These are phyloP conservation scores for Amylostereum areolatum DNA, from an alignment of 1,284 basidiomycete genomes.

Conservation along the genomic window DNA sequence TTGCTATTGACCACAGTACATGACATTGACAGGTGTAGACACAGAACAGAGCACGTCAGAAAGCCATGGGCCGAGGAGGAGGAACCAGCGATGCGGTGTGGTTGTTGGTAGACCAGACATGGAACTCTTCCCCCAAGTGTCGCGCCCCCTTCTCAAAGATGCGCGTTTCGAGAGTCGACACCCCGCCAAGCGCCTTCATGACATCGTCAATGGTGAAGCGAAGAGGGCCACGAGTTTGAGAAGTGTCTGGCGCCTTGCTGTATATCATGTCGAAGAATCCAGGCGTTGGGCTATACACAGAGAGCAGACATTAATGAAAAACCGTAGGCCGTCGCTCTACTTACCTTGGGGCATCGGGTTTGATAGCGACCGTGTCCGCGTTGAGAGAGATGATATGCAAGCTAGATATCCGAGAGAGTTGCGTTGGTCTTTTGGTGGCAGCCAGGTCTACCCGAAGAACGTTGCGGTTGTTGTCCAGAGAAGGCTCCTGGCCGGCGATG, in stretches of 20 bases:
- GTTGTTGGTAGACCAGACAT: neutral
- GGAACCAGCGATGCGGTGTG: neutral
- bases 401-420: too few species aligned
- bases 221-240: neutral
- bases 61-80: slow-evolving; percentile 4
- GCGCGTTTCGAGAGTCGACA: slow-evolving; percentile 1
- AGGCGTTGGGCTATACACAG: neutral
- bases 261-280: neutral
- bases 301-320: too few species aligned
- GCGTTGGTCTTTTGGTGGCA: too few species aligned
- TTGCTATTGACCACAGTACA: too few species aligned
- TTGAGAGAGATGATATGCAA: too few species aligned
- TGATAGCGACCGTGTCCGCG: too few species aligned
- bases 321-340: too few species aligned
- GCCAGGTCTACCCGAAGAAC: too few species aligned
- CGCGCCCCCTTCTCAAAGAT: slow-evolving; percentile 3
- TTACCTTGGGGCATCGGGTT: too few species aligned
- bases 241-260: neutral
- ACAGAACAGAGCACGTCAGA: neutral
- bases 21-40: too few species aligned
- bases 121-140: slow-evolving; percentile 5
- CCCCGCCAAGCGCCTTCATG: slow-evolving; percentile 1
- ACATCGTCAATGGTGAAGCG: slow-evolving; percentile 2
- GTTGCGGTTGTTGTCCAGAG: too few species aligned
- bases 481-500: too few species aligned